These are phyloP conservation scores for Epichloe sibirici DNA, from an alignment of 2,329 filamentous ascomycete species.

Conservation along the genomic window DNA sequence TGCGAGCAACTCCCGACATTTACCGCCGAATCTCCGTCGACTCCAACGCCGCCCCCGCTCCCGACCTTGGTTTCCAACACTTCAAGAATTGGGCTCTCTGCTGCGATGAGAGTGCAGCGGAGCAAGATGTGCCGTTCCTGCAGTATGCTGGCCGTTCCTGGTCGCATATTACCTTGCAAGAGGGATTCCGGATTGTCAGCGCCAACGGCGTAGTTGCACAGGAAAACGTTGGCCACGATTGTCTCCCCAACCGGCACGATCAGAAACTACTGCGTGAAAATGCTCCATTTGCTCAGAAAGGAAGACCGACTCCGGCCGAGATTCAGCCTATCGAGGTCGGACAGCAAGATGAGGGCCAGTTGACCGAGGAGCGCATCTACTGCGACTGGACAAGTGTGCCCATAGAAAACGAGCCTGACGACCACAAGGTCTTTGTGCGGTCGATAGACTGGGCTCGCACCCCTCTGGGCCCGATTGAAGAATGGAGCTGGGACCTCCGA, in stretches of 20 bases:
- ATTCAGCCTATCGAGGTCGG: constrained; percentile 3
- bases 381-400: constrained; percentile 6
- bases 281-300: not conserved
- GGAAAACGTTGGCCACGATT: constrained; percentile 4
- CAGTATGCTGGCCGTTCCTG: constrained; percentile 6
- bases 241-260: constrained; percentile 1
- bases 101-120: not conserved
- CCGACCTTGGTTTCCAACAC: not conserved
- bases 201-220: constrained; percentile 12
- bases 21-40: not conserved
- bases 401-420: constrained; percentile 8
- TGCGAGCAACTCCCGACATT: constrained; percentile 1
- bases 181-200: constrained; percentile 3
- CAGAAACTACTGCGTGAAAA: not conserved
- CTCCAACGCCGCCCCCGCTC: not conserved
- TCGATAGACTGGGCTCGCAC: constrained; percentile 34
- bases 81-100: constrained; percentile 4
- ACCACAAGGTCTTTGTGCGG: constrained; percentile 23
- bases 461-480: constrained; percentile 31
- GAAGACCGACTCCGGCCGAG: not conserved
- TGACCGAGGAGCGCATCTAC: constrained; percentile 10
- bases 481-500: constrained; percentile 35
- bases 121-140: constrained; percentile 1
- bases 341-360: constrained; percentile 15
- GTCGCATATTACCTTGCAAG: constrained; percentile 2